These are phyloP conservation scores for Phytophthora lateralis DNA, from an alignment of 352 stramenopile genomes.

Conservation along the genomic window DNA sequence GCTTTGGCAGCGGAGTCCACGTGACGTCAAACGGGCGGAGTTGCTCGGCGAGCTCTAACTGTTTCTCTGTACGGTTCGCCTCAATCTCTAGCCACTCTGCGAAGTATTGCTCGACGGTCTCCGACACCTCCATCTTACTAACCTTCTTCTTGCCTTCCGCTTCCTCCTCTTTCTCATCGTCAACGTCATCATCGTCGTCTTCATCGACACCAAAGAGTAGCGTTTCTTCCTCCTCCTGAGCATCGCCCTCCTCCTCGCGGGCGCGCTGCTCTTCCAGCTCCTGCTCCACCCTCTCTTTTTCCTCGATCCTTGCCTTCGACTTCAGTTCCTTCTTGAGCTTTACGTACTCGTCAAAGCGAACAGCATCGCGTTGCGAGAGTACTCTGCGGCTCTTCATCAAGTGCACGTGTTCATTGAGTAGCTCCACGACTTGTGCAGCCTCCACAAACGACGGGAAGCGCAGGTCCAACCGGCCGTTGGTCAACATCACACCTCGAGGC, in stretches of 20 bases:
- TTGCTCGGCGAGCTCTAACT: slow-evolving; percentile 45
- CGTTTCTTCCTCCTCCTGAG: slow-evolving; percentile 27
- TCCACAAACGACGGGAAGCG: slow-evolving; percentile 73
- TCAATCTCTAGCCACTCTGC: slow-evolving; percentile 44
- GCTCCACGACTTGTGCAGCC: slow-evolving; percentile 71
- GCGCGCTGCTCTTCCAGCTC: slow-evolving; percentile 4
- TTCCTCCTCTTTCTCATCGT: slow-evolving; percentile 42
- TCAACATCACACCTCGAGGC: slow-evolving; percentile 68
- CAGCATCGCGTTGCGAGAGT: slow-evolving; percentile 49
- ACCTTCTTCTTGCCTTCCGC: slow-evolving; percentile 29
- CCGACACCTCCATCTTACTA: slow-evolving; percentile 21
- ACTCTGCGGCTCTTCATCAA: slow-evolving; percentile 60
- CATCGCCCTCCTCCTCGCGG: slow-evolving; percentile 33
- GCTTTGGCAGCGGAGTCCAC: slow-evolving; percentile 58
- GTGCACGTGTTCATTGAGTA: slow-evolving; percentile 59
- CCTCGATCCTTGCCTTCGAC: slow-evolving; percentile 25
- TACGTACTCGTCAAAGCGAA: slow-evolving; percentile 41
- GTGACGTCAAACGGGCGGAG: slow-evolving; percentile 78
- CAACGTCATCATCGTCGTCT: slow-evolving; percentile 28
- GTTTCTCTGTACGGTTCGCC: slow-evolving; percentile 40
- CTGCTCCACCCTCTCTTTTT: slow-evolving; percentile 13
- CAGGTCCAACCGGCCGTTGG: slow-evolving; percentile 80
- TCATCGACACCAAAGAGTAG: slow-evolving; percentile 35
- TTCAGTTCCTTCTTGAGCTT: slow-evolving; percentile 51
- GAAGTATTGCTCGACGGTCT: slow-evolving; percentile 56